Base-by-base conservation (phyloP, 306 rosid species). In the Casuarina cunninghamiana region DNA sequence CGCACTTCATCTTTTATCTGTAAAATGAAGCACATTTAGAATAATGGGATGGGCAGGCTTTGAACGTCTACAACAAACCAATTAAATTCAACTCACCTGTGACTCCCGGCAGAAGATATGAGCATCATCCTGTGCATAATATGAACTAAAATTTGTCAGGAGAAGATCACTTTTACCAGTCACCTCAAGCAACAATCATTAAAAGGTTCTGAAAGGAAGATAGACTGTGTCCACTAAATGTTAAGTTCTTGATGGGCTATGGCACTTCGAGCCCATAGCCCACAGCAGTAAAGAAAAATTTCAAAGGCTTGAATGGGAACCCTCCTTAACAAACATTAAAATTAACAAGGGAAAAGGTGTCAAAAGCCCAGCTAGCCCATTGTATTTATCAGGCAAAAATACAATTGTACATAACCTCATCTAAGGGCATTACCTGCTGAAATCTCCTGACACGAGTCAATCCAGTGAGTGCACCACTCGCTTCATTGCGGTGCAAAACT, bases 391-490 rank as follows among this genome's bases (percentile, higher is more conserved):
- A 42, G 3, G n/a, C 2, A 66, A 66, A 42, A 42, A 66, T 62
- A 66, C 71, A 66, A 39, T 7, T 46, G 42, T 39, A 6, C 5
- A 15, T 8, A 77, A 68, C 75, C 60, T 44, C 75, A 42, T 17
- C 46, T 6, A 72, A 63, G 15, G 32, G 19, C 32, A 26, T 26
- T 81, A 95, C 98, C 98, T 95, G 98, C 85, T 92, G 97, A 89
- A 95, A 95, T 83, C 97, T 92, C 84, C 97, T 79, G 57, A 95
- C 97, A 44, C 98, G 98, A 55, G 98, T 95, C 75, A 95, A 84
- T 79, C 98, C 98, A 88, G 97, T 92, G 71, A 95, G 85, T 43
- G 98, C 97, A 71, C 98, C 98, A 83, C 98, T 95, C 63, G 98
- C 98, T 87, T 95, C 97, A 88, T 95, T 95, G 39, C 98, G 90